Base-by-base conservation (phyloP, 164 flowering plant species). In the Magnolia sinica region DNA sequence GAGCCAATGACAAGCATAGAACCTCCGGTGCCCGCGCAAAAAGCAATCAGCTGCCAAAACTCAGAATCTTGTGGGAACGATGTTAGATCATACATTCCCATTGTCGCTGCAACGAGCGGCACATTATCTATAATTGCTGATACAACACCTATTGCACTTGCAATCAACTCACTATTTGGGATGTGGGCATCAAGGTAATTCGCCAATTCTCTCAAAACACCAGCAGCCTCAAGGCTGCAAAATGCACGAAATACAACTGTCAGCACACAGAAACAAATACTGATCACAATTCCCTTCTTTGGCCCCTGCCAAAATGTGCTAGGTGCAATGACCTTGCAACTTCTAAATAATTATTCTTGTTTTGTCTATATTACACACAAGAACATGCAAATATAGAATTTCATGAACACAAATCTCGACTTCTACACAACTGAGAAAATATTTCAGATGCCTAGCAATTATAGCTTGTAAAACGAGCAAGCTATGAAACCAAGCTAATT, bases 21-120 rank as follows among this genome's bases (percentile, higher is more conserved):
- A 23, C 99, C 99, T 73, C 99, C 99, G 59, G 99, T 96, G 22
- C 99, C 98, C 73, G 98, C 97, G 83, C 99, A 96, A 74, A 76
- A 92, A 65, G 99, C 95, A 75, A 93, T 74, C 78, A 96, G 84
- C 78, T 96, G 99, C 99, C 99, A 96, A 79, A 93, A 93, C 85
- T 96, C 93, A 16, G 96, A 87, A 85, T 96, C 98, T 76, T 82
- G 91, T 37, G 99, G 96, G 58, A 86, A 90, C 0, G 98, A 87
- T 65, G 95, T 76, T 37, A 96, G 89, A 77, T 93, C 92, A 76
- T 96, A 96, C 98, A 96, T 96, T 76, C 99, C 98, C 97, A 96
- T 93, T 66, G 98, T 86, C 65, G 98, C 99, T 64, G 99, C 99
- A 76, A 93, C 99, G 63, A 96, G 81, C 10, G 98, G 99, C 79